Evolutionary conservation across 2,329 filamentous ascomycete genomes (phyloP), one percentile per base, ranked within the genome.

Genomic region (Claviceps spartinae): DNA sequence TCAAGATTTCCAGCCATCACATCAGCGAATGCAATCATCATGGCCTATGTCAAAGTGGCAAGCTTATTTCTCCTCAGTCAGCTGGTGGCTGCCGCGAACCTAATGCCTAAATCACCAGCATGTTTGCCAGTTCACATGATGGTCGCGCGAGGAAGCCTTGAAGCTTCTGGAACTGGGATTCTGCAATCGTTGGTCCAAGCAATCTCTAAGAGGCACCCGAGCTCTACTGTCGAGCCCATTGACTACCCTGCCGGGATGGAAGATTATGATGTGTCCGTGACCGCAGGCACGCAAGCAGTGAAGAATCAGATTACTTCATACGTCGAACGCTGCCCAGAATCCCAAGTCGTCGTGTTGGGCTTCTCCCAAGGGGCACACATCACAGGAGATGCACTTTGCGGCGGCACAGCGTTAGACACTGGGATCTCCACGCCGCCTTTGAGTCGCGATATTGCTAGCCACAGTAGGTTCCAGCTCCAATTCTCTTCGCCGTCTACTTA

Each of bases 281-380:
- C 13, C 40, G 40, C 40, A 1, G 48, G 48, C 2, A 30, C 38
- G 14, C 24, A 6, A 8, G 48, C 26, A 44, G 48, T 50, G 38
- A 50, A 18, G n/a, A 44, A 37, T 6, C 48, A 50, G 26, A 6
- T 50, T 13, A 26, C 48, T 20, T 26, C n/a, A 14, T 44, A 50
- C 26, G 40, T 24, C 22, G 5, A 37, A 11, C 24, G 11, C 37
- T 50, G 38, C n/a, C 16, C 40, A 7, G 5, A 44, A 2, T 30
- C 48, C 8, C 36, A 24, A 13, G 6, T 50, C n/a, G 22, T 50
- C 8, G n/a, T 50, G 8, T 22, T 50, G 22, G 48, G 40, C n/a
- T 50, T 24, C 30, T 50, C 48, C 36, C 48, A 50, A 24, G 48
- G 48, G 6, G 48, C 48, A 14, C 36, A 50, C 37, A n/a, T 50